Evolutionary conservation across 352 stramenopile species (phyloP), one percentile per base, ranked within the genome.

Genomic region (Globisporangium paroecandrum): DNA sequence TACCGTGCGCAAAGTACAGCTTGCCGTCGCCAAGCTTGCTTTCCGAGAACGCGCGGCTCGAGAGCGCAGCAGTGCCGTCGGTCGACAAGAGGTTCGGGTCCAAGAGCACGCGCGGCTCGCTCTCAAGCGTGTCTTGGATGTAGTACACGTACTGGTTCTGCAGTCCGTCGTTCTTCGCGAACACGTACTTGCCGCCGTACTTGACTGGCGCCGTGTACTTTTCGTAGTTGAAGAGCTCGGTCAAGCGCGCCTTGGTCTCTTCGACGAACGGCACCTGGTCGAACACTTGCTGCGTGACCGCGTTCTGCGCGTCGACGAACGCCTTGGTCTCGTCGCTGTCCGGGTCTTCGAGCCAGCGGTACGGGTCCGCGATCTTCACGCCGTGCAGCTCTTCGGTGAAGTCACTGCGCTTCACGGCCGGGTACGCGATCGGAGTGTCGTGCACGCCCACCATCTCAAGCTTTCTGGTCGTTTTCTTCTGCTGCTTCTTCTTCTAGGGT

Each of bases 141-240:
- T 97, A 97, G 61, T 95, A 65, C 47, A 97, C 89, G 68, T 72
- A 82, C 76, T 97, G 89, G 76, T 95, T 94, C 76, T 95, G 86
- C 46, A 97, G 79, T 7, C 89, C 89, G 60, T 92, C 79, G 76
- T 97, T 96, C 74, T 96, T 93, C 58, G 82, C 83, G 65, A 90
- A 96, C 1, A 91, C 77, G 74, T 95, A 97, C 70, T 90, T 90
- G 65, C 78, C 72, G 13, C 83, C 87, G 69, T 91, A 69, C 69
- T 94, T 90, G 55, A 77, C 71, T 8, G 89, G 88, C 18, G 78
- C 86, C 58, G 85, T 90, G 73, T 79, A 95, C 69, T 96, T 95
- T 70, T 96, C 89, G 64, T 96, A 96, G 75, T 95, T 90, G 74
- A 93, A 97, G 0, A 96, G 76, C 58, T 95, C 83, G 46, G 82